Evolutionary conservation across 352 stramenopile genomes (phyloP).

Genomic region (Pythium periplocum): DNA sequence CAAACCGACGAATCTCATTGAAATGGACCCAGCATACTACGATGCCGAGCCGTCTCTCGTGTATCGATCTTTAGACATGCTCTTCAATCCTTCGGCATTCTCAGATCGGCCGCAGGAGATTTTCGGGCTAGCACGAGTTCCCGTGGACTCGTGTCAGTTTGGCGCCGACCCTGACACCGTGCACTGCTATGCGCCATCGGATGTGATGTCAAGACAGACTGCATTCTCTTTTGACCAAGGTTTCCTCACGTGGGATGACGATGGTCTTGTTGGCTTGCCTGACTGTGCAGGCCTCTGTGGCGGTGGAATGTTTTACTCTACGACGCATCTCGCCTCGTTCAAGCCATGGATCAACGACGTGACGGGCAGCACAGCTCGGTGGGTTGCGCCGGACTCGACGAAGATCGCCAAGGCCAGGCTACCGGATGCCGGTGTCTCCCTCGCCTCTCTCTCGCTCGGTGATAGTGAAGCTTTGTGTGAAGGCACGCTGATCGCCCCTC

Average conservation of each 20-base stretch:
- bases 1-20: conserved; percentile 2
- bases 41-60: conserved; percentile 7
- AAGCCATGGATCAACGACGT: conserved; percentile 14
- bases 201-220: conserved; percentile 4
- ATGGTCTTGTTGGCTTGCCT: conserved; percentile 13
- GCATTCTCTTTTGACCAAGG: conserved; percentile 19
- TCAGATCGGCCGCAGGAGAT: conserved; percentile 9
- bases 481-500: conserved; percentile 19
- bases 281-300: conserved; percentile 20
- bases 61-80: conserved; percentile 18
- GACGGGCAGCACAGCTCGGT: conserved; percentile 2
- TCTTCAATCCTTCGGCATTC: conserved; percentile 18
- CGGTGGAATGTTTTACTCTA: conserved; percentile 23
- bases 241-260: conserved; percentile 11
- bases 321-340: conserved; percentile 11
- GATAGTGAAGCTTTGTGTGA: conserved; percentile 7
- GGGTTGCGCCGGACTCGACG: not conserved
- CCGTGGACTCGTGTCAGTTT: conserved; percentile 13
- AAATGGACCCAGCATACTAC: conserved; percentile 10
- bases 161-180: conserved; percentile 6
- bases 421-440: not conserved
- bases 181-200: conserved; percentile 15
- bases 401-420: not conserved
- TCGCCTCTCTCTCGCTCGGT: conserved; percentile 3
- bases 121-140: conserved; percentile 14